Evolutionary conservation across 2,329 filamentous ascomycete genomes (phyloP).

Genomic region (Cytospora schulzeri): DNA sequence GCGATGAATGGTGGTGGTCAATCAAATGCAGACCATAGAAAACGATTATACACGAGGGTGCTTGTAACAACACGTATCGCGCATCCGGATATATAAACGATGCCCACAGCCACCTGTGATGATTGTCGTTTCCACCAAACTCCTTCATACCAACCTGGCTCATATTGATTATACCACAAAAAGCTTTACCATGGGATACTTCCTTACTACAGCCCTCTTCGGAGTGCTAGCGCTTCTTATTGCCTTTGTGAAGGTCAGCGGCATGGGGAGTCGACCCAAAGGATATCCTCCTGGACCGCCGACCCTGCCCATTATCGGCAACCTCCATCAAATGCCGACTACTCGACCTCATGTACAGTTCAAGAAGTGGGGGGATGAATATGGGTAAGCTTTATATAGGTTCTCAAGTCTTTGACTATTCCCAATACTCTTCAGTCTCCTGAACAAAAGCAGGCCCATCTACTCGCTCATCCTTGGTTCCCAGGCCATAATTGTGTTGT

Average conservation of each 20-base stretch:
- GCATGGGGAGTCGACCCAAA: conserved; percentile 32
- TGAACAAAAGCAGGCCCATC: conserved; percentile 29
- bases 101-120: too few species aligned
- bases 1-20: too few species aligned
- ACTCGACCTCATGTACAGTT: conserved; percentile 47
- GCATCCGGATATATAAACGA: too few species aligned
- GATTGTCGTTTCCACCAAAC: too few species aligned
- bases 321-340: conserved; percentile 51
- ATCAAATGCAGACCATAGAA: too few species aligned
- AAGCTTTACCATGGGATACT: background rate
- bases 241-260: background rate
- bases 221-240: background rate
- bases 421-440: too few species aligned
- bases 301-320: conserved; percentile 53
- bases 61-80: too few species aligned
- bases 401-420: background rate
- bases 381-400: conserved; percentile 32
- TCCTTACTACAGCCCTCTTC: background rate
- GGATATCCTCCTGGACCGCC: conserved; percentile 52
- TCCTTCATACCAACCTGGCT: background rate
- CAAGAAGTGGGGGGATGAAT: conserved; percentile 53
- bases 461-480: conserved; percentile 1
- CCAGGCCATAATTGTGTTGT: conserved; percentile 33
- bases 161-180: background rate
- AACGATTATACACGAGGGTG: too few species aligned